Conservation (phyloP, 1,284 basidiomycete genomes). For the Cryptococcus sp. region DNA sequence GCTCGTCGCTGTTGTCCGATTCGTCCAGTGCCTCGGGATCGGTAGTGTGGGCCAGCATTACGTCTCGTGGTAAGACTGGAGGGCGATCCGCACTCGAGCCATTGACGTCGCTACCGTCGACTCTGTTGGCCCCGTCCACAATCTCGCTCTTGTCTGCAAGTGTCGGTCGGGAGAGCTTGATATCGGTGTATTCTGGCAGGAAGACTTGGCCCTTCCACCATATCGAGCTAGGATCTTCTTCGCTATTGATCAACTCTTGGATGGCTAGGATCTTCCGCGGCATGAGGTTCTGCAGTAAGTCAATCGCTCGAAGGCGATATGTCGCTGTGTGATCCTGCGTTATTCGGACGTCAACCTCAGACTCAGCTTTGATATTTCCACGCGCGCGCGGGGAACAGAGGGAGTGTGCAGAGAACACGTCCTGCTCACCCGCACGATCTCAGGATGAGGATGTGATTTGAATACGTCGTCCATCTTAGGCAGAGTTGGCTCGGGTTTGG, state of each 20-base stretch:
- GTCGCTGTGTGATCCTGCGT: slow-evolving; percentile 26
- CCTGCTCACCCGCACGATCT: slow-evolving; percentile 21
- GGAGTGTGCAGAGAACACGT: neutral
- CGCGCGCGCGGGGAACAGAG: too few species aligned
- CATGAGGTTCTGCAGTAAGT: slow-evolving; percentile 31
- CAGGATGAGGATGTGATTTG: slow-evolving; percentile 26
- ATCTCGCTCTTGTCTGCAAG: neutral
- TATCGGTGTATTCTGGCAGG: slow-evolving; percentile 16
- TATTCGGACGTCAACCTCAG: neutral
- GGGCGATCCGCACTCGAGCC: neutral
- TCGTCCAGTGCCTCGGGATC: neutral
- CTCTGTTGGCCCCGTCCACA: neutral
- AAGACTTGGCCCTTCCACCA: slow-evolving; percentile 23
- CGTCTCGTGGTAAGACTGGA: neutral
- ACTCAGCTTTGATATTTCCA: neutral
- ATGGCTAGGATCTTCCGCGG: slow-evolving; percentile 32
- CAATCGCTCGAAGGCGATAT: slow-evolving; percentile 25
- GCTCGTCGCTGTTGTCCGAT: neutral
- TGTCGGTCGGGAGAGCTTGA: slow-evolving; percentile 21
- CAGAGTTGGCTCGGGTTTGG: slow-evolving; percentile 12
- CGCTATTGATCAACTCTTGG: slow-evolving; percentile 20
- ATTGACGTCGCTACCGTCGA: neutral
- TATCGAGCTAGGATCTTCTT: slow-evolving; percentile 27
- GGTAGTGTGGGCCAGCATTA: neutral
- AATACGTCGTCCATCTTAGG: slow-evolving; percentile 35